Evolutionary conservation across 441 rosid species (phyloP), one percentile per base, ranked within the genome.

Genomic region (Rhodomyrtus psidioides): DNA sequence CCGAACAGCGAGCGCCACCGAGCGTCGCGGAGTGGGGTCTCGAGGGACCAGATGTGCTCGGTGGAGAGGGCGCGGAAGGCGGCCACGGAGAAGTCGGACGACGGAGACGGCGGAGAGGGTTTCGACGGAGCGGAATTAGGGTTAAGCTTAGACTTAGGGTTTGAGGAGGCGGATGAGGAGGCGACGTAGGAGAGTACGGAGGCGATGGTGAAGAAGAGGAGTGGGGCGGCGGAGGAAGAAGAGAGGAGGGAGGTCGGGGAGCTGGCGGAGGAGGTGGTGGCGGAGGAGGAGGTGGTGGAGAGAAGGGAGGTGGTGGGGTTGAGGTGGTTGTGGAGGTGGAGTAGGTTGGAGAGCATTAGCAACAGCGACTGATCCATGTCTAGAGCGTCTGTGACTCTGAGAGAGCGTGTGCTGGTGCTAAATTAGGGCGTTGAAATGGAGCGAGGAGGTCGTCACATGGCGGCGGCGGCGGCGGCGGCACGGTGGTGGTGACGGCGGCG

Each of bases 1-100:
- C 99, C 99, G 89, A 95, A 96, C 24, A 95, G 85, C 3, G 99
- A 94, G 7, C 97, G 89, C 98, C 99, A 96, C 26, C 93, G 97
- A 28, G 98, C 95, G 81, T 96, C 98, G 17, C 98, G 96, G 74
- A 91, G 90, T 51, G 95, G 98, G 59, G 95, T 87, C 83, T 95
- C 98, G 28, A 94, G 86, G 7, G 95, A 90, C 97, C 97, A 96
- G 91, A 95, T 94, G 92, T 94, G 98, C 75, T 96, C 99, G 59
- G 94, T 92, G 82, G 97, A 91, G 88, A 97, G 95, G 55, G 98
- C 95, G 27, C 95, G 96, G 92, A 96, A 97, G 59, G 98, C 94
- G 5, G 98, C 65, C 88, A 97, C 94, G 85, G 97, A 94, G 90
- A 91, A 94, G 83, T 85, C 87, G 60, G 89, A 85, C 34, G 94